Evolutionary conservation across 1,139 yeast species (phyloP).

Genomic region (Hanseniaspora uvarum): DNA sequence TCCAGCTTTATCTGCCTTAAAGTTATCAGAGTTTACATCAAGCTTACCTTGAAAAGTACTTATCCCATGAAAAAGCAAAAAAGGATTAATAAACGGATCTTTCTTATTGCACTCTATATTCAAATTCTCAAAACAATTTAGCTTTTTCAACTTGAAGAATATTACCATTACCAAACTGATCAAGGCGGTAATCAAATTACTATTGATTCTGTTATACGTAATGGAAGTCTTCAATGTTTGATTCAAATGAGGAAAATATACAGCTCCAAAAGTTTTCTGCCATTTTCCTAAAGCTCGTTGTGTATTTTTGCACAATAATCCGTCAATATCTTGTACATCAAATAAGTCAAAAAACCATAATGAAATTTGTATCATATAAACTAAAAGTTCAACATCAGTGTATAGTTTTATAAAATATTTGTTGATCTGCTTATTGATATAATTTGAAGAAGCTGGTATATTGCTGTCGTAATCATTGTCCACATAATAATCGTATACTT

Average conservation of each 20-base stretch:
- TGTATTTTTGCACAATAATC: constrained; percentile 68
- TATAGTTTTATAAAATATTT: constrained; percentile 29
- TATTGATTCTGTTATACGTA: constrained; percentile 21
- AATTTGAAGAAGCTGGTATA: constrained; percentile 26
- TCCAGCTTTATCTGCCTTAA: not conserved
- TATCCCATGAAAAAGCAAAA: constrained; percentile 37
- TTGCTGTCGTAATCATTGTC: constrained; percentile 26
- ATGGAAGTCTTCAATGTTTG: constrained; percentile 18
- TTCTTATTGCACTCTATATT: constrained; percentile 47
- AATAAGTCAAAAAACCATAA: constrained; percentile 68
- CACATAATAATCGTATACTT: not conserved
- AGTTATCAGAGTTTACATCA: not conserved
- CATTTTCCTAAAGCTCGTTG: constrained; percentile 61
- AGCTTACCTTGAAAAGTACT: constrained; percentile 56
- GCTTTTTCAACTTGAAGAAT: constrained; percentile 55
- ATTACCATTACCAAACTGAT: constrained; percentile 61
- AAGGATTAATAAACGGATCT: constrained; percentile 32
- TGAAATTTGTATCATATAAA: constrained; percentile 55
- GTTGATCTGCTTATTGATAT: not conserved
- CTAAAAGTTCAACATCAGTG: constrained; percentile 67
- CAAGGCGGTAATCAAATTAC: constrained; percentile 35
- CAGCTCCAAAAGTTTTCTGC: constrained; percentile 73
- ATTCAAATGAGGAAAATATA: constrained; percentile 43
- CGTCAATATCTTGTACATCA: constrained; percentile 66
- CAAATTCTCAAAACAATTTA: constrained; percentile 71